These are phyloP conservation scores for Pyrus pyrifolia DNA, from an alignment of 306 rosid genomes.

Conservation along the genomic window DNA sequence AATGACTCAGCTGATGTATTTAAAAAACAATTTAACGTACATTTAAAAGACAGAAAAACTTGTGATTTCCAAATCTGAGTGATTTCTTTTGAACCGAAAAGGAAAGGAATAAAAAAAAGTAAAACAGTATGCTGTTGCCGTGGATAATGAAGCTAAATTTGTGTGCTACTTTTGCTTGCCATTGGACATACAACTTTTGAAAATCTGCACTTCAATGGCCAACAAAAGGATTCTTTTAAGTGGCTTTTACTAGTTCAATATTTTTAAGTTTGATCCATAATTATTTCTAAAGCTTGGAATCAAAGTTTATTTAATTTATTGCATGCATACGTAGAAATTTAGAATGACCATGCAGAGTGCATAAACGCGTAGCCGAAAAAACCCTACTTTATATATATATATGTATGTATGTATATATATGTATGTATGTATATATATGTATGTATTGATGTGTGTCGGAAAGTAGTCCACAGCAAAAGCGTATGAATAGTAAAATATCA, in stretches of 20 bases:
- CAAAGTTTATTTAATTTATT: neutral
- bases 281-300: neutral
- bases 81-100: neutral
- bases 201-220: neutral
- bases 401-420: neutral
- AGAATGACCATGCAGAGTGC: slow-evolving; percentile 1
- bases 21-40: too few relatives aligned
- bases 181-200: neutral
- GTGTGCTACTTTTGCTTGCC: neutral
- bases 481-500: neutral
- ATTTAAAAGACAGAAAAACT: neutral
- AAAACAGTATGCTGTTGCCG: neutral
- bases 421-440: neutral
- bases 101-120: neutral
- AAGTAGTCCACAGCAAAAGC: slow-evolving; percentile 8
- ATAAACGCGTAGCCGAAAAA: slow-evolving; percentile 13
- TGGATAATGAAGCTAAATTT: neutral
- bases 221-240: neutral
- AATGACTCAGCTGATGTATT: too few relatives aligned
- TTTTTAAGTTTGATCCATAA: neutral
- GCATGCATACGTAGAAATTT: neutral
- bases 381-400: neutral
- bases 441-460: neutral
- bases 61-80: neutral
- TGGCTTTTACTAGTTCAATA: neutral